Conservation (phyloP, 2,329 filamentous ascomycete species). For the Curvularia verruculosa region DNA sequence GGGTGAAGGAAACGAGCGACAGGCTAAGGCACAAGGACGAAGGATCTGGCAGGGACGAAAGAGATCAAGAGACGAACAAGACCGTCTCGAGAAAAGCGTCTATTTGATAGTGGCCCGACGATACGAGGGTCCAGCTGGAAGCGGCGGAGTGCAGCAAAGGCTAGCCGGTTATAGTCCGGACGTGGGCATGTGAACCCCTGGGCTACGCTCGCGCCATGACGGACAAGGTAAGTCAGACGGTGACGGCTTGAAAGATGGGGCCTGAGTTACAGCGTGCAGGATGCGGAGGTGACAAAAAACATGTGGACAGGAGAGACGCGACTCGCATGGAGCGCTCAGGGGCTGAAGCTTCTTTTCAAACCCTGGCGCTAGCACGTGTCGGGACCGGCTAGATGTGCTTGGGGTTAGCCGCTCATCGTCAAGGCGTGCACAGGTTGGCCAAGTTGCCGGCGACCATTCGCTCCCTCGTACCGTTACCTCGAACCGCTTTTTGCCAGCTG, state of each 20-base stretch:
- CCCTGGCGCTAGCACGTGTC: constrained; percentile 23
- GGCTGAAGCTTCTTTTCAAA: constrained; percentile 13
- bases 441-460: constrained; percentile 11
- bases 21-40: constrained; percentile 6
- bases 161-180: constrained; percentile 24
- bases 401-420: constrained; percentile 11
- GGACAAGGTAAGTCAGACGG: constrained; percentile 21
- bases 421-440: constrained; percentile 17
- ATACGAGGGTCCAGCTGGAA: constrained; percentile 22
- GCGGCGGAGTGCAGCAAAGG: constrained; percentile 21
- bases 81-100: constrained; percentile 21
- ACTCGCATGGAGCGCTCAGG: constrained; percentile 16
- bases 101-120: constrained; percentile 12
- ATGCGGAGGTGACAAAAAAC: constrained; percentile 22
- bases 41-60: constrained; percentile 19
- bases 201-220: constrained; percentile 22
- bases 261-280: constrained; percentile 5
- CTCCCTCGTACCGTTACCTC: background rate
- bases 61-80: constrained; percentile 26
- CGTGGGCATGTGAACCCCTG: constrained; percentile 23
- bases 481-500: too few species aligned
- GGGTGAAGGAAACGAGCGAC: constrained; percentile 20
- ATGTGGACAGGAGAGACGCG: constrained; percentile 26
- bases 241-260: constrained; percentile 21
- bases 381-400: constrained; percentile 13